Conservation (phyloP, 2,329 filamentous ascomycete species). For the Fusarium euwallaceae region DNA sequence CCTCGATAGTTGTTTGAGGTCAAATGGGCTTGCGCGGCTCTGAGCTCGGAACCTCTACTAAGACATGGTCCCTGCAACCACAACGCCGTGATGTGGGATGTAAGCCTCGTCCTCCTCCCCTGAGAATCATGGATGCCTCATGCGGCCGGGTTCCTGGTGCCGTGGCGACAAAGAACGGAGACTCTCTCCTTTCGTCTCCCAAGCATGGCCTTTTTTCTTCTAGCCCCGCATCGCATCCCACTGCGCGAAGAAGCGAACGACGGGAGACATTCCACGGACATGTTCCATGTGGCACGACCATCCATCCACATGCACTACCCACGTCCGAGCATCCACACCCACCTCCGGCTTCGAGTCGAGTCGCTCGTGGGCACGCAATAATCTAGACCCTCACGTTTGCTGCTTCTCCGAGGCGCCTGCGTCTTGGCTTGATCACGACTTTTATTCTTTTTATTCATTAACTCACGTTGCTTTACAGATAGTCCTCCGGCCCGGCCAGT, state of each 20-base stretch:
- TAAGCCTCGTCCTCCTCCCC: slow-evolving; percentile 21
- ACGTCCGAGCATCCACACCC: slow-evolving; percentile 14
- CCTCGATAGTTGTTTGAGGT: background rate
- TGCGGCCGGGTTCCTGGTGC: slow-evolving; percentile 14
- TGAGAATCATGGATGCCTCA: slow-evolving; percentile 5
- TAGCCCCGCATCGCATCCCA: slow-evolving; percentile 25
- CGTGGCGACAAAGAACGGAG: slow-evolving; percentile 17
- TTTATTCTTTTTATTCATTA: background rate
- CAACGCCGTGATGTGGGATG: slow-evolving; percentile 12
- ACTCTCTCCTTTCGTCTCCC: slow-evolving; percentile 15
- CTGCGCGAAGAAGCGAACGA: slow-evolving; percentile 23
- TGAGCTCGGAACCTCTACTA: background rate
- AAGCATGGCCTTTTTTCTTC: slow-evolving; percentile 30
- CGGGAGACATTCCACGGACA: slow-evolving; percentile 24
- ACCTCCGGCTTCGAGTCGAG: background rate
- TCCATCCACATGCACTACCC: slow-evolving; percentile 19
- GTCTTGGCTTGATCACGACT: background rate
- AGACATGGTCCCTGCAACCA: slow-evolving; percentile 3
- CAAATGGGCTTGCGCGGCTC: background rate
- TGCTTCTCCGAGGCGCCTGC: background rate
- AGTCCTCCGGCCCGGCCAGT: background rate
- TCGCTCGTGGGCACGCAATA: slow-evolving; percentile 14
- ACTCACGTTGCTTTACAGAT: background rate
- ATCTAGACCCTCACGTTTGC: slow-evolving; percentile 3
- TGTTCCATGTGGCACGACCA: slow-evolving; percentile 35